Conservation (phyloP, 202 grass and related monocot genomes). For the Eragrostis tef region DNA sequence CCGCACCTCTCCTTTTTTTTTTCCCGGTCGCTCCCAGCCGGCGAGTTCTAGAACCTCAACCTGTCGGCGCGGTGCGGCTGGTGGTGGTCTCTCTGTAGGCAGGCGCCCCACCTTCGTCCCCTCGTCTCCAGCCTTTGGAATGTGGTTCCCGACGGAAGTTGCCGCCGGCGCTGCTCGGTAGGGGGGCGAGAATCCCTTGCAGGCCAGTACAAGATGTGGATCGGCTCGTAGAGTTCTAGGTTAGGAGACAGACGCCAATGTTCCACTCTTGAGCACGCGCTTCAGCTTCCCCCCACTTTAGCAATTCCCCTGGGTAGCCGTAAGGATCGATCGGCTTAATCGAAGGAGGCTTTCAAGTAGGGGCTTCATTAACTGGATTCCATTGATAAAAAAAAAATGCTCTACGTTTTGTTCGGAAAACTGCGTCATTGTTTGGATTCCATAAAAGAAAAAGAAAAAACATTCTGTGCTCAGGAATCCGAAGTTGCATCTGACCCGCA, state of each 20-base stretch:
- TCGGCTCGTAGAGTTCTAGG: not conserved
- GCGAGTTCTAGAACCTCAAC: not conserved
- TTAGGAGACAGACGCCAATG: not conserved
- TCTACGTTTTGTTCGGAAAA: not conserved
- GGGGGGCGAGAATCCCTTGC: not conserved
- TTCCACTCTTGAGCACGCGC: not conserved
- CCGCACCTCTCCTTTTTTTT: not conserved
- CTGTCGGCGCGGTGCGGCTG: not conserved
- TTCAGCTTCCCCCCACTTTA: not conserved
- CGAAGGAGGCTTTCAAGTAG: not conserved
- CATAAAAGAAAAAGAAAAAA: not conserved
- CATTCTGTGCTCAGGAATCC: not conserved
- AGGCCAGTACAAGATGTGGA: constrained; percentile 10
- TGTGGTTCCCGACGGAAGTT: not conserved
- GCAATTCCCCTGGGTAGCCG: not conserved
- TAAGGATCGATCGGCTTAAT: not conserved
- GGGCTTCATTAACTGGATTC: not conserved
- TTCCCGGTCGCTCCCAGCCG: not conserved
- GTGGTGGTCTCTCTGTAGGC: not conserved
- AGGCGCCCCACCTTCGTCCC: not conserved
- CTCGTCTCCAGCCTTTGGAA: not conserved
- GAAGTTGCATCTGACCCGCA: too few species aligned
- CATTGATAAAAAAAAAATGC: not conserved
- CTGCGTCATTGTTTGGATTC: not conserved
- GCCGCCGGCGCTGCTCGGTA: not conserved